phyloP scores from a whole-genome alignment of 805 yeast genomes.

The Wickerhamiella slavikovae region DNA sequence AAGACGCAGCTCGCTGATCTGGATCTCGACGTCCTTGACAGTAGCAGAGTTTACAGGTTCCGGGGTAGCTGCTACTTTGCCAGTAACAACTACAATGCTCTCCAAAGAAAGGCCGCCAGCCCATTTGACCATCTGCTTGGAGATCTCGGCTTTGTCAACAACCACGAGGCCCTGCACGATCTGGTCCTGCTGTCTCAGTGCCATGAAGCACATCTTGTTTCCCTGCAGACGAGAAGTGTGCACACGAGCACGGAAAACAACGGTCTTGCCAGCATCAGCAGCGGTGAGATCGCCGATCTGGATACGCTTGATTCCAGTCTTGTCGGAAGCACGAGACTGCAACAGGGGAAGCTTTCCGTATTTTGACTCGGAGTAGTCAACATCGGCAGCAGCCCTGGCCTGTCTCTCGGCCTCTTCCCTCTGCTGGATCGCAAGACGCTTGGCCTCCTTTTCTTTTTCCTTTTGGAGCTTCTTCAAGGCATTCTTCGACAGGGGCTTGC shows the following conservation, averaged over 20 bases:
- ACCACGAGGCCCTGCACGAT: slow-evolving; percentile 71
- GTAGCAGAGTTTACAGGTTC: slow-evolving; percentile 82
- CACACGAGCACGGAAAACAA: slow-evolving; percentile 80
- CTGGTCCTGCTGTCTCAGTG: slow-evolving; percentile 76
- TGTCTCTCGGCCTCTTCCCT: slow-evolving; percentile 74
- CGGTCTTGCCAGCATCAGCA: slow-evolving; percentile 49
- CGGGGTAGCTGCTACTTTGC: slow-evolving; percentile 62
- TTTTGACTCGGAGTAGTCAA: slow-evolving; percentile 68
- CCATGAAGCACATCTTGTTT: slow-evolving; percentile 77
- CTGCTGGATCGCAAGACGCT: slow-evolving; percentile 84
- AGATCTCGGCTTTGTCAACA: slow-evolving; percentile 47
- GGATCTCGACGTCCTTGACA: slow-evolving; percentile 74
- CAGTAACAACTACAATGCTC: slow-evolving; percentile 79
- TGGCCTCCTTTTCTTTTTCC: slow-evolving; percentile 77
- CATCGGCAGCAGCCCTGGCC: slow-evolving; percentile 51
- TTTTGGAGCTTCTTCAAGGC: slow-evolving; percentile 89
- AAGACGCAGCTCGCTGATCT: slow-evolving; percentile 48
- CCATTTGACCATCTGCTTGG: slow-evolving; percentile 96
- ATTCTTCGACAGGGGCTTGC: slow-evolving; percentile 77
- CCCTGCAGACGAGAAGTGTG: slow-evolving; percentile 91
- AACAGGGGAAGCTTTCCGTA: slow-evolving; percentile 81
- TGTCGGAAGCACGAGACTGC: slow-evolving; percentile 37
- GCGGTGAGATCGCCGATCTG: slow-evolving; percentile 31
- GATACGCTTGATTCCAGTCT: slow-evolving; percentile 42
- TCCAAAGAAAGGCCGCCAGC: slow-evolving; percentile 69